Conservation (phyloP, 2,329 filamentous ascomycete genomes). For the Hypomyces perniciosus region DNA sequence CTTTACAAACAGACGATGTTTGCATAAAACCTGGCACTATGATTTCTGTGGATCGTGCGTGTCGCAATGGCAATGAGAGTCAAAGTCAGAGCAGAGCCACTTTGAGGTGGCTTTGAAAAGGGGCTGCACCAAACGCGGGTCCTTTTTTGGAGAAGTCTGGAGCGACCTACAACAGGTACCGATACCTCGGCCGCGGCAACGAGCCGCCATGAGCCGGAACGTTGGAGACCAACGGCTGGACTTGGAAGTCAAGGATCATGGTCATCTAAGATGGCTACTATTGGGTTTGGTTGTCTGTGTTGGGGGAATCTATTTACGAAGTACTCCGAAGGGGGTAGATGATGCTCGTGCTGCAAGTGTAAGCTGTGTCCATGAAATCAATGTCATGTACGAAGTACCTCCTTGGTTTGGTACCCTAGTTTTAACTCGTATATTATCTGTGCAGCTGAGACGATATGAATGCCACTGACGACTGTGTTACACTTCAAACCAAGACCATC, state of each 20-base stretch:
- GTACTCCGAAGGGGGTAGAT: no score
- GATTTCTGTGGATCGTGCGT: background rate
- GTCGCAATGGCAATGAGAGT: background rate
- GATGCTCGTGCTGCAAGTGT: no score
- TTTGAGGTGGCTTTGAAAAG: background rate
- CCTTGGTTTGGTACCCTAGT: no score
- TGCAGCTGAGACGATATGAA: no score
- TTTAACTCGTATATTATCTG: no score
- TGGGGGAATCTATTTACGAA: no score
- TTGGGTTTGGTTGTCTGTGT: no score
- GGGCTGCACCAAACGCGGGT: background rate
- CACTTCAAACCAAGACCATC: no score
- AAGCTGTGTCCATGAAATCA: no score
- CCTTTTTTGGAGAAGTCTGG: background rate
- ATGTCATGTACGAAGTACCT: no score
- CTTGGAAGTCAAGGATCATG: background rate
- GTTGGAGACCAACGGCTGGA: background rate
- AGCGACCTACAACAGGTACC: background rate
- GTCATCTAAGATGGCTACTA: no score
- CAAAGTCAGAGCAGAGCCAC: background rate
- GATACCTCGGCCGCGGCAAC: slow-evolving; percentile 5
- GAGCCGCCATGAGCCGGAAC: slow-evolving; percentile 8
- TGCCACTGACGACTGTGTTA: no score
- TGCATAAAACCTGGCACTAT: background rate
- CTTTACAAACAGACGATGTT: background rate